Percentiles rank a stretch among this genome's conserved stretches.
Evolutionary conservation across 768 basidiomycete species (phyloP).

Genomic region (Phylloporus rhodoxanthus): DNA sequence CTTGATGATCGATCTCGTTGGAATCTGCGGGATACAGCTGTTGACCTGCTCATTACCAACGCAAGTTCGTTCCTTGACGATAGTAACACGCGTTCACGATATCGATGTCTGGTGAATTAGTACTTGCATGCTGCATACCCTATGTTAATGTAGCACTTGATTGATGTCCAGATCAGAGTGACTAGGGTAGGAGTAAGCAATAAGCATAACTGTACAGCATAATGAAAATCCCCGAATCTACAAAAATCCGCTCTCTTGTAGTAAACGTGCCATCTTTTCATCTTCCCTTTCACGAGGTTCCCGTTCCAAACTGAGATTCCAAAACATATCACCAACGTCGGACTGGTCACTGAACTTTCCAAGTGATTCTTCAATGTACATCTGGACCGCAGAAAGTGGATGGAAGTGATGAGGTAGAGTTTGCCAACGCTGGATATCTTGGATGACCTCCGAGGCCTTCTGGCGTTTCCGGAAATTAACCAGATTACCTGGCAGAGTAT

Average conservation of each 20-base stretch:
- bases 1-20: not conserved
- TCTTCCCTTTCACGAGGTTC: constrained; percentile 95
- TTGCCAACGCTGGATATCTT: constrained; percentile 96
- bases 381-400: constrained; percentile 56
- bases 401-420: constrained; percentile 83
- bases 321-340: constrained; percentile 72
- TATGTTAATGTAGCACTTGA: not conserved
- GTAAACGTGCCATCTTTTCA: constrained; percentile 88
- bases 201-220: constrained; percentile 22
- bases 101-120: not conserved
- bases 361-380: constrained; percentile 76
- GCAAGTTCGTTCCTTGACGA: not conserved
- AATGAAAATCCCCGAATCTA: constrained; percentile 26
- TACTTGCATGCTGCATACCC: not conserved
- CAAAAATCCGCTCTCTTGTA: constrained; percentile 86
- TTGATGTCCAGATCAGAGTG: not conserved
- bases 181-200: constrained; percentile 13
- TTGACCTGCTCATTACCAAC: not conserved
- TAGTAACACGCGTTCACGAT: not conserved
- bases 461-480: constrained; percentile 96
- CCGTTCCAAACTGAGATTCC: constrained; percentile 77
- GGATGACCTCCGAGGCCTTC: constrained; percentile 93
- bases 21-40: not conserved
- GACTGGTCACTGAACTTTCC: constrained; percentile 61
- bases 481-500: constrained; percentile 68